A percentile compares a stretch with the other conserved stretches of the same genome.
Evolutionary conservation across 1,139 yeast species (phyloP).

Genomic region (Protomyces inouyei): DNA sequence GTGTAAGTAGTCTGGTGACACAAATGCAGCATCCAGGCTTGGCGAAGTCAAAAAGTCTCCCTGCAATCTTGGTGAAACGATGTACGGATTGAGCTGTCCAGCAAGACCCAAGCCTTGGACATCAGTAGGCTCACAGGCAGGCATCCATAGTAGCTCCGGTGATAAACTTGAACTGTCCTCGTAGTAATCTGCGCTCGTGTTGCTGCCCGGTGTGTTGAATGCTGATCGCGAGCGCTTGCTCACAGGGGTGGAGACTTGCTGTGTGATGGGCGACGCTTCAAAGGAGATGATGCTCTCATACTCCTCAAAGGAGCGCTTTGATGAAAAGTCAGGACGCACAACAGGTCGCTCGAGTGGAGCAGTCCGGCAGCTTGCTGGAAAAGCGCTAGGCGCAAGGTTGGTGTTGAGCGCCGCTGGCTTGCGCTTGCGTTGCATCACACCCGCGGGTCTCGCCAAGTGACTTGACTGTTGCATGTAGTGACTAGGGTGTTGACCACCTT

Average conservation of each 20-base stretch:
- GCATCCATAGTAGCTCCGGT: neutral
- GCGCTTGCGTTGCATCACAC: conserved; percentile 15
- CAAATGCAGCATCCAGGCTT: neutral
- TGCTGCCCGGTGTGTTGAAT: neutral
- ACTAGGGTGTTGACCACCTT: neutral
- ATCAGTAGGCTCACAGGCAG: neutral
- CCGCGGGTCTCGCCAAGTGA: conserved; percentile 3
- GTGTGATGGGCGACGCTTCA: neutral
- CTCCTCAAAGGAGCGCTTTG: conserved; percentile 25
- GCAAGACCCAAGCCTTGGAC: neutral
- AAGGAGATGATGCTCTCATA: neutral
- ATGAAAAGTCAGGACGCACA: conserved; percentile 1
- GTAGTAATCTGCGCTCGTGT: neutral
- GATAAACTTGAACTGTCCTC: neutral
- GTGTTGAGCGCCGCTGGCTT: conserved; percentile 16
- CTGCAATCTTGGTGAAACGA: neutral
- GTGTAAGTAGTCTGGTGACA: neutral
- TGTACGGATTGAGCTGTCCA: neutral
- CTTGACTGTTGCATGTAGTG: neutral
- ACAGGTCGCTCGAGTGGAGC: conserved; percentile 14
- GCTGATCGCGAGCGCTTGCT: conserved; percentile 19
- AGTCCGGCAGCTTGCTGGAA: conserved; percentile 1
- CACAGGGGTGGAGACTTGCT: conserved; percentile 12
- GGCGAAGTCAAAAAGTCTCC: neutral
- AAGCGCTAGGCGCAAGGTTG: neutral